A percentile compares a stretch with the other conserved stretches of the same genome.
phyloP scores from a whole-genome alignment of 2,329 filamentous ascomycete species.

The Phialemonium atrogriseum region DNA sequence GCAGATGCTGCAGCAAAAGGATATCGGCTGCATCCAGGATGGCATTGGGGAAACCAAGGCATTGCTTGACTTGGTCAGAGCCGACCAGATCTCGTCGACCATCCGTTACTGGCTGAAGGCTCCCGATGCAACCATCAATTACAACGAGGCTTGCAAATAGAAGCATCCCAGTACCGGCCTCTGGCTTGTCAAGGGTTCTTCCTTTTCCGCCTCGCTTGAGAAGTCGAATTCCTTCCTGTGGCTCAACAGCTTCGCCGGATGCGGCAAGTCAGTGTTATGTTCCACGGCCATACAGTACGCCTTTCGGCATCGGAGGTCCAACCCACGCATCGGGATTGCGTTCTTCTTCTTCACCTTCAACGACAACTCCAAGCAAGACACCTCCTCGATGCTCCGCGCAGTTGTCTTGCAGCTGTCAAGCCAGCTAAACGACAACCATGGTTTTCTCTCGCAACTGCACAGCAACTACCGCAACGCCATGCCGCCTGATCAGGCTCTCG shows the following conservation, averaged over 20 bases:
- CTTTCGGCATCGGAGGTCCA: slow-evolving; percentile 11
- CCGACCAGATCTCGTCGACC: slow-evolving; percentile 15
- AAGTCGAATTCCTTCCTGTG: slow-evolving; percentile 24
- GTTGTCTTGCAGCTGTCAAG: slow-evolving; percentile 23
- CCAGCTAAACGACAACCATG: slow-evolving; percentile 14
- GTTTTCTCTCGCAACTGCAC: slow-evolving; percentile 10
- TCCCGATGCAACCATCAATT: slow-evolving; percentile 25
- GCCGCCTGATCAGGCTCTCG: slow-evolving; percentile 12
- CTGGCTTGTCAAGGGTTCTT: slow-evolving; percentile 21
- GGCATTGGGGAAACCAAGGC: slow-evolving; percentile 18
- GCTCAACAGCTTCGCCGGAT: slow-evolving; percentile 29
- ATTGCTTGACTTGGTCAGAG: slow-evolving; percentile 16
- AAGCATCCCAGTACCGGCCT: slow-evolving; percentile 21
- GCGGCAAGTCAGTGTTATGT: slow-evolving; percentile 30
- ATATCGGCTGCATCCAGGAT: slow-evolving; percentile 14
- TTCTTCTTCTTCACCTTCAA: slow-evolving; percentile 33
- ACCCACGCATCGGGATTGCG: slow-evolving; percentile 17
- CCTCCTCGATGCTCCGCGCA: slow-evolving; percentile 21
- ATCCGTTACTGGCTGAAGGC: slow-evolving; percentile 25
- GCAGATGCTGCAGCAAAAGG: slow-evolving; percentile 21
- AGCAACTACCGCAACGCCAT: slow-evolving; percentile 9
- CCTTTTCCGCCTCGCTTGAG: slow-evolving; percentile 20
- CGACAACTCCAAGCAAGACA: slow-evolving; percentile 22
- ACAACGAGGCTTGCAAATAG: slow-evolving; percentile 21
- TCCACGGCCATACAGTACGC: slow-evolving; percentile 25